Conservation (phyloP, 2,329 filamentous ascomycete species). For the Nigrograna mackinnonii region DNA sequence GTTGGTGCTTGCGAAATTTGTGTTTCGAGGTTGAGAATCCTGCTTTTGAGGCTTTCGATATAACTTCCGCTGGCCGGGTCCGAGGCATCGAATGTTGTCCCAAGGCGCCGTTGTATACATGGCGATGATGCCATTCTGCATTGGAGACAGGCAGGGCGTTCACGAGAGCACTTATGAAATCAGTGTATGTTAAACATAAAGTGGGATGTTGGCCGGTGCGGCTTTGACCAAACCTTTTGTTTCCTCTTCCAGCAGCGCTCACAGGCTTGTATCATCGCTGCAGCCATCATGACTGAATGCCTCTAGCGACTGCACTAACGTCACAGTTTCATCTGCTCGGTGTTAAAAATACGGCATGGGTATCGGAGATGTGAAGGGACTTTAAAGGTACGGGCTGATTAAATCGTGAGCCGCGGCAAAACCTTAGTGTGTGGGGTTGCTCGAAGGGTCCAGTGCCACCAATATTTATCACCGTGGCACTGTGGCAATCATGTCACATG, state of each 20-base stretch:
- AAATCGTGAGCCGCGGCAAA: no score
- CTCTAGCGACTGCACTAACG: no score
- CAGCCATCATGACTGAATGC: constrained; percentile 4
- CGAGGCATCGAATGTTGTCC: constrained; percentile 5
- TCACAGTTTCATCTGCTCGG: no score
- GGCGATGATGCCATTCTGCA: constrained; percentile 7
- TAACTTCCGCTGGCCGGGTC: constrained; percentile 4
- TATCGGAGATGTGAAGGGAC: no score
- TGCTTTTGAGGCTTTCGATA: constrained; percentile 6
- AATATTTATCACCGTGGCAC: no score
- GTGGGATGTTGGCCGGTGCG: no score
- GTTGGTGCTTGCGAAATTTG: not conserved
- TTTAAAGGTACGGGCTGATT: no score
- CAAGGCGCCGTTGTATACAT: constrained; percentile 8
- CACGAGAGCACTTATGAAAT: constrained; percentile 10
- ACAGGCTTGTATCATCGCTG: constrained; percentile 14
- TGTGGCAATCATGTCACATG: no score
- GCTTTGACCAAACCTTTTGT: constrained; percentile 14
- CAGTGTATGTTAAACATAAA: not conserved
- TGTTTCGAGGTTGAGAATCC: constrained; percentile 5
- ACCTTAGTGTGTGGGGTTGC: no score
- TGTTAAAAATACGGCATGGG: no score
- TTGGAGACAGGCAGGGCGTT: constrained; percentile 9
- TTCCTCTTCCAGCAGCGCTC: constrained; percentile 19
- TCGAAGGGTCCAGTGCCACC: no score